Evolutionary conservation across 805 yeast species (phyloP), one percentile per base, ranked within the genome.

Genomic region (Teunomyces stri): DNA sequence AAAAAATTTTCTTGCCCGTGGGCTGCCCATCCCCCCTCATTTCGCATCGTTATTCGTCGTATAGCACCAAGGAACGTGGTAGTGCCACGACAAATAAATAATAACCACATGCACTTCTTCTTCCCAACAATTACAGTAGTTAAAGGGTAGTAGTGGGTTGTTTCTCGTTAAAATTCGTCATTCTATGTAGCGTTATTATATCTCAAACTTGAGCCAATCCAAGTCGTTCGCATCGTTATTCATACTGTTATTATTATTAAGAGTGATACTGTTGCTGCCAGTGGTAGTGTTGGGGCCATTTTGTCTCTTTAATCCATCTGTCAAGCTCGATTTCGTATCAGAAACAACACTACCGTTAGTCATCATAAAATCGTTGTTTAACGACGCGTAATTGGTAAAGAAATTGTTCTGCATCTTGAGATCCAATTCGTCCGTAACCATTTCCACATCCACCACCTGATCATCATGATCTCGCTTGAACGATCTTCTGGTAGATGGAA

Each of bases 141-240:
- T 6, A 31, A 31, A n/a, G 1, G 18, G 20, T 2, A 18, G 11
- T 5, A 6, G 16, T 6, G 5, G 5, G 18, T 13, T 6, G 18
- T 41, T 34, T 27, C 13, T 44, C 46, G 42, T 44, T 18, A 44
- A 34, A 30, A 25, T 25, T 44, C 46, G 38, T 38, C 40, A 37
- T 37, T 12, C 25, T 21, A 35, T 35, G 20, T 37, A 22, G 29
- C 40, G 21, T 20, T 21, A 20, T 42, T 42, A 63, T 13, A 62
- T 50, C 46, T 64, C 68, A 45, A 65, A 65, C 53, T 64, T 65
- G 46, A 65, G 55, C 70, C 70, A 65, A 43, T 64, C 69, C 28
- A 65, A 55, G 37, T 64, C 67, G 41, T 56, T 53, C 20, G 51
- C 42, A 9, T 54, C 59, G 45, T 56, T 52, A 33, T 50, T 51